These are phyloP conservation scores for Aspergillus mulundensis DNA, from an alignment of 495 filamentous ascomycete genomes.

Conservation along the genomic window DNA sequence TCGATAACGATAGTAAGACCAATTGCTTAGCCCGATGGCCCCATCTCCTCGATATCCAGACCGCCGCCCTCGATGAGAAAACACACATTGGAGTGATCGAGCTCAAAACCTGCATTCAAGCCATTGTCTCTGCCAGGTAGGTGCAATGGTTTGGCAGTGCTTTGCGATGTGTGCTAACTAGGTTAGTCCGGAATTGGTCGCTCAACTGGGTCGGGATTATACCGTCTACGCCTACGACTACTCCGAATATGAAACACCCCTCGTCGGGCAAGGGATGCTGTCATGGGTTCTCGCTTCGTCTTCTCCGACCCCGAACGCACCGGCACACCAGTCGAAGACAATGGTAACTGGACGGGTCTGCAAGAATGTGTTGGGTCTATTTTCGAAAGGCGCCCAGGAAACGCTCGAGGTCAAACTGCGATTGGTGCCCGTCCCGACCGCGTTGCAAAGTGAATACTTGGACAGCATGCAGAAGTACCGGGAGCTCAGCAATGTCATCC, in stretches of 20 bases:
- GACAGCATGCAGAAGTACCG: conserved; percentile 59
- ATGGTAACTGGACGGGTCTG: conserved; percentile 89
- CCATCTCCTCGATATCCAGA: conserved; percentile 73
- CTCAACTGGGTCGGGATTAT: conserved; percentile 81
- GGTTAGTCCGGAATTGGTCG: conserved; percentile 81
- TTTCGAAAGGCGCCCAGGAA: conserved; percentile 78
- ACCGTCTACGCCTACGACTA: conserved; percentile 96
- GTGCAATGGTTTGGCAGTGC: conserved; percentile 14
- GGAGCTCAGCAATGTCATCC: conserved; percentile 56
- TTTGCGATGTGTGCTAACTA: conserved; percentile 11
- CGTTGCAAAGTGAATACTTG: conserved; percentile 65
- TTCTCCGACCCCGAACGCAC: conserved; percentile 50
- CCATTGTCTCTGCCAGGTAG: conserved; percentile 70
- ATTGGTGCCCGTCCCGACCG: conserved; percentile 74
- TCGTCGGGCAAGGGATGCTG: conserved; percentile 94
- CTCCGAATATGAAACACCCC: conserved; percentile 86
- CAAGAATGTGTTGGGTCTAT: conserved; percentile 76
- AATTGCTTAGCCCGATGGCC: conserved; percentile 91
- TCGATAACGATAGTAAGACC: conserved; percentile 83
- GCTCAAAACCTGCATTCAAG: conserved; percentile 83
- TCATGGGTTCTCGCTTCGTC: conserved; percentile 74
- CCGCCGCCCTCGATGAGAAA: conserved; percentile 71
- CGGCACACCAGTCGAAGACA: conserved; percentile 58
- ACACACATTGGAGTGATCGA: conserved; percentile 83
- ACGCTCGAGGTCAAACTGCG: conserved; percentile 92